Conservation (phyloP, 2,329 filamentous ascomycete species). For the Hymenoscyphus fraxineus region DNA sequence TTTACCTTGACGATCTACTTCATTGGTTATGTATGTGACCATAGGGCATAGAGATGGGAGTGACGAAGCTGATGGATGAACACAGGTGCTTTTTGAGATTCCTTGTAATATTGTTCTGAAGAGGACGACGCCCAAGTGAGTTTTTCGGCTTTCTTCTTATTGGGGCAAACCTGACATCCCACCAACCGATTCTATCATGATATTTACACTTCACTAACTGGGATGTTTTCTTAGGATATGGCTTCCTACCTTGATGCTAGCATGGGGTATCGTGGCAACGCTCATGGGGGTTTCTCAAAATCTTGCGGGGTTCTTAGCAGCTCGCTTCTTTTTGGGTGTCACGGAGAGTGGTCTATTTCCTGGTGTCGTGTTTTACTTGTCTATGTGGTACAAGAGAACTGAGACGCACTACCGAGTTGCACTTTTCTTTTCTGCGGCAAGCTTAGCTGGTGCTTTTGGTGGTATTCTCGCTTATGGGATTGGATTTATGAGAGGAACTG, state of each 20-base stretch:
- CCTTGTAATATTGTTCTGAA: slow-evolving; percentile 62
- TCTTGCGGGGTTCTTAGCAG: slow-evolving; percentile 48
- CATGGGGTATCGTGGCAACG: slow-evolving; percentile 54
- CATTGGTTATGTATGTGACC: slow-evolving; percentile 47
- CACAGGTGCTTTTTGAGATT: slow-evolving; percentile 51
- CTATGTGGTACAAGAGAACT: slow-evolving; percentile 51
- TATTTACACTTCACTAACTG: too few species aligned
- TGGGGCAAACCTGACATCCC: background rate
- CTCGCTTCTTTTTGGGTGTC: slow-evolving; percentile 54
- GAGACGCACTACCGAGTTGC: slow-evolving; percentile 54
- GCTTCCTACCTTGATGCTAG: slow-evolving; percentile 54
- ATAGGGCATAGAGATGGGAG: too few species aligned
- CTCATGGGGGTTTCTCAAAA: slow-evolving; percentile 48
- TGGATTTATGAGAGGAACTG: slow-evolving; percentile 49
- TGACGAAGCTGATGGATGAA: background rate
- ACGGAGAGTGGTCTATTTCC: slow-evolving; percentile 53
- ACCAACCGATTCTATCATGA: too few species aligned
- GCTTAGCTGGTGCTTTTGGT: slow-evolving; percentile 53
- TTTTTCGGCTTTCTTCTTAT: background rate
- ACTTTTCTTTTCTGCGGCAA: slow-evolving; percentile 53
- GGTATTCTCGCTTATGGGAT: slow-evolving; percentile 56
- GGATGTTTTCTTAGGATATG: slow-evolving; percentile 43
- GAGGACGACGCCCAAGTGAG: slow-evolving; percentile 43
- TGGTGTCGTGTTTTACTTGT: slow-evolving; percentile 47
- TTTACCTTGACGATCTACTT: slow-evolving; percentile 66